Base-by-base conservation (phyloP, 2,329 filamentous ascomycete genomes). In the Hirsutella minnesotensis region DNA sequence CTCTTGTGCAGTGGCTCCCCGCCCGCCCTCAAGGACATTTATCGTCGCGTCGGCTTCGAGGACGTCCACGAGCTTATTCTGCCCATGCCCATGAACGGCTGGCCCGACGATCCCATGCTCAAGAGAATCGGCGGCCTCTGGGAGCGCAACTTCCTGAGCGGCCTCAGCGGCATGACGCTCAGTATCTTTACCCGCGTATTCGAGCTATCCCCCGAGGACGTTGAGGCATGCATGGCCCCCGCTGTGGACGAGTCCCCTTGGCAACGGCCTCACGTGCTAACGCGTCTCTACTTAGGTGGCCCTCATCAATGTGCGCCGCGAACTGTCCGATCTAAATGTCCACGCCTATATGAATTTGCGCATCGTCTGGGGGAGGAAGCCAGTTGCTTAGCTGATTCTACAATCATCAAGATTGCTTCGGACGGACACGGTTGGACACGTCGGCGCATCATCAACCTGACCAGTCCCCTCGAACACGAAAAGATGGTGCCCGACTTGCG, bases 31-130 rank as follows among this genome's bases (percentile, higher is more conserved):
- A 62, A 58, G 43, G 51, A 57, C 19, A 58, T 62, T 35, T 66
- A 65, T 47, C 52, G 63, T 36, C 64, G 69, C 21, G 70, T 66
- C 3, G 51, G 52, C 22, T 53, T 67, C 10, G 62, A 58, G 43
- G 51, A 58, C 19, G 58, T 62, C 35, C 66, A 65, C 47, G 52
- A 63, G 36, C 64, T 69, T 21, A 52, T 71, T 1, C 73, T 71
- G 54, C 75, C 72, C 53, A 59, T 77, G 34, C 75, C 75, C 0
- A 61, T 72, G 36, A 75, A 73, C 27, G 60, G 61, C 5, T 79
- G 75, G 75, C 62, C 75, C 1, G 68, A 65, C 47, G 60, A 70
- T 37, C 59, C 59, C 30, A 50, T 52, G 18, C 57, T 67, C 39
- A 70, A 66, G 49, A 59, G 64, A 13, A 47, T 72, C 4, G 69